These are phyloP conservation scores for Sclerotiophoma versabilis DNA, from an alignment of 2,329 filamentous ascomycete genomes.

Conservation along the genomic window DNA sequence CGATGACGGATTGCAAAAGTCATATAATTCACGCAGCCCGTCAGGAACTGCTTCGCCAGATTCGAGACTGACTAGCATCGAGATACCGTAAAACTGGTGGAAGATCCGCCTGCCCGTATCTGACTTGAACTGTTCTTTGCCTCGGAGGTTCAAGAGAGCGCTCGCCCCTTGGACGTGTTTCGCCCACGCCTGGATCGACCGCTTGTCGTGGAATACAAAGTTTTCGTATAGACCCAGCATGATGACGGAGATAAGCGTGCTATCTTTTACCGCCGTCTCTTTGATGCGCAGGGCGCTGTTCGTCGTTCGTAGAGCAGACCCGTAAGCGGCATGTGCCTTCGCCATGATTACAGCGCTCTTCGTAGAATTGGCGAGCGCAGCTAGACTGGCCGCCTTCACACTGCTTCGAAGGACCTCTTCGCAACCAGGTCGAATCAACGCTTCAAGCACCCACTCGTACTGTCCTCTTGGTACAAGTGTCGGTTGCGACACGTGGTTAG, in stretches of 20 bases:
- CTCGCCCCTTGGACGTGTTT: constrained; percentile 45
- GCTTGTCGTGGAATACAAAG: constrained; percentile 34
- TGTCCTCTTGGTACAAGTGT: constrained; percentile 33
- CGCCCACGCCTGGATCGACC: constrained; percentile 41
- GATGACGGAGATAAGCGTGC: constrained; percentile 40
- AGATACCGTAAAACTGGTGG: constrained; percentile 38
- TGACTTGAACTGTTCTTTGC: constrained; percentile 32
- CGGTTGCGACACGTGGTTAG: constrained; percentile 37
- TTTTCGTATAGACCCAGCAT: constrained; percentile 46
- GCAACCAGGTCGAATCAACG: constrained; percentile 25
- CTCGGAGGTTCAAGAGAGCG: constrained; percentile 42
- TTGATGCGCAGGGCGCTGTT: constrained; percentile 31
- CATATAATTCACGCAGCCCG: constrained; percentile 33
- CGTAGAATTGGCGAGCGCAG: constrained; percentile 33
- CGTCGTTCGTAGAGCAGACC: constrained; percentile 31
- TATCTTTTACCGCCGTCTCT: constrained; percentile 31
- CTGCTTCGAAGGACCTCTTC: constrained; percentile 31
- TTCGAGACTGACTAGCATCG: constrained; percentile 33
- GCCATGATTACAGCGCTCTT: constrained; percentile 33
- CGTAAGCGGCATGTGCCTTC: constrained; percentile 36
- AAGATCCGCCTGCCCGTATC: constrained; percentile 35
- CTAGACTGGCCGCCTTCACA: constrained; percentile 34
- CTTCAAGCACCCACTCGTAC: constrained; percentile 37
- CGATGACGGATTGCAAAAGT: constrained; percentile 14
- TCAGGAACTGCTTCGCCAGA: constrained; percentile 23